These are phyloP conservation scores for Herpetomonas tarakana DNA, from an alignment of 208 protist species.

Conservation along the genomic window DNA sequence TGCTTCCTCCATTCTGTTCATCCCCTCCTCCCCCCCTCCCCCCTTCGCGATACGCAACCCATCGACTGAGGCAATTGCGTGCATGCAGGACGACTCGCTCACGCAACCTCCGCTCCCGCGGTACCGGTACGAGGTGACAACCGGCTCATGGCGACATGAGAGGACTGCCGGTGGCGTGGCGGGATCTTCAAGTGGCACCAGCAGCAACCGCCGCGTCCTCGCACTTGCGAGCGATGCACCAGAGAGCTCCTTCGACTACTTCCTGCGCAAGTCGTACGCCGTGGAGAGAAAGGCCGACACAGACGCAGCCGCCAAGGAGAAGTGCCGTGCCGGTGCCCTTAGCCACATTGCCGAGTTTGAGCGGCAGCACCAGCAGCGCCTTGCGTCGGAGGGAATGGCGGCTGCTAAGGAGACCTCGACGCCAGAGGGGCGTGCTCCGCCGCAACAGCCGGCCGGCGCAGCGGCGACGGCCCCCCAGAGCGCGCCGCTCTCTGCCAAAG, in stretches of 20 bases:
- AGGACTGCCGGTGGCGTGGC: too few relatives aligned
- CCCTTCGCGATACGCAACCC: too few relatives aligned
- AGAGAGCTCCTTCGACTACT: constrained; percentile 70
- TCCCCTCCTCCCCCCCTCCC: too few relatives aligned
- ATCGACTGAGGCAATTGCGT: too few relatives aligned
- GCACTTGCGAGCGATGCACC: not conserved
- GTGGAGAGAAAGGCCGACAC: constrained; percentile 10
- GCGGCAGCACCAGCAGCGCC: constrained; percentile 7
- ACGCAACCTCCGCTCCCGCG: constrained; percentile 37
- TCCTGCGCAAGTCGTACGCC: constrained; percentile 33
- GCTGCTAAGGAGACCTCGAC: not conserved
- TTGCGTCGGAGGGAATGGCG: not conserved
- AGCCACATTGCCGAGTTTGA: constrained; percentile 37
- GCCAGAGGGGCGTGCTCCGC: not conserved
- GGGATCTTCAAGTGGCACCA: too few relatives aligned
- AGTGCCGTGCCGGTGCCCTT: constrained; percentile 14
- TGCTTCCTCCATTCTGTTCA: too few relatives aligned
- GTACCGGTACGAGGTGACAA: constrained; percentile 35
- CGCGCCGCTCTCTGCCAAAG: not conserved
- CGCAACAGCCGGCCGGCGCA: not conserved
- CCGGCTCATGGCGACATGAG: constrained; percentile 37
- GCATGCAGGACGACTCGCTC: not conserved
- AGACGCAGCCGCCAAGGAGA: constrained; percentile 11
- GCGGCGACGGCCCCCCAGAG: not conserved
- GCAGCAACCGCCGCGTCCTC: not conserved